These are phyloP conservation scores for Neofusicoccum cordaticola DNA, from an alignment of 2,329 filamentous ascomycete genomes.

Conservation along the genomic window DNA sequence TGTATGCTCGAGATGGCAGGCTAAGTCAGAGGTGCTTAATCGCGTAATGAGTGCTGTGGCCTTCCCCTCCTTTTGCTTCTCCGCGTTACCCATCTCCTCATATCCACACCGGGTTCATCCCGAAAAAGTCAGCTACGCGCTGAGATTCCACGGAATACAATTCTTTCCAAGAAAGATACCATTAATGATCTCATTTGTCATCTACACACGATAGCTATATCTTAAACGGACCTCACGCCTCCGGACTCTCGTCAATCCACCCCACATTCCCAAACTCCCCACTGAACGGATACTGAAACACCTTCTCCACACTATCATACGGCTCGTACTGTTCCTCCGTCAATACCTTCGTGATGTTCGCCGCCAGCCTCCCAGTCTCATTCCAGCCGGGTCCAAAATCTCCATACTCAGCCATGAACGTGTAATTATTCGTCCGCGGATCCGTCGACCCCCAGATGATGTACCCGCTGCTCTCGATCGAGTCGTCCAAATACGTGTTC, in stretches of 20 bases:
- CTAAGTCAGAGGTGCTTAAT: too few species aligned
- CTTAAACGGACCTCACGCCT: neutral
- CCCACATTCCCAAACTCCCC: constrained; percentile 45
- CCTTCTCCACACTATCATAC: constrained; percentile 41
- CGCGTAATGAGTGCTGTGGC: too few species aligned
- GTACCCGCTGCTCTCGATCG: constrained; percentile 54
- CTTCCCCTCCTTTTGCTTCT: too few species aligned
- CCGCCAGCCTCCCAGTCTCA: constrained; percentile 41
- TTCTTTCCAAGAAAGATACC: too few species aligned
- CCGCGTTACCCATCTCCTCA: too few species aligned
- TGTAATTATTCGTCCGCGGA: constrained; percentile 43
- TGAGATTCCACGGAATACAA: too few species aligned
- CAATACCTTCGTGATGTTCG: constrained; percentile 49
- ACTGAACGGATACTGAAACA: constrained; percentile 47
- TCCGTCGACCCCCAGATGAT: constrained; percentile 50
- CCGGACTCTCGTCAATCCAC: constrained; percentile 46
- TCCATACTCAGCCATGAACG: constrained; percentile 57
- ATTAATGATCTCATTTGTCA: too few species aligned
- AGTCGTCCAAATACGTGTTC: constrained; percentile 54
- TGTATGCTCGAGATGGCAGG: too few species aligned
- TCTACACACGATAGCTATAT: too few species aligned
- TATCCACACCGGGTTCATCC: too few species aligned
- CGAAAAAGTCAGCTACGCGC: too few species aligned
- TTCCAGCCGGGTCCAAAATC: constrained; percentile 56
- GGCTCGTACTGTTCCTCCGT: constrained; percentile 35